Conservation (phyloP, 1,284 basidiomycete species). For the Veloboletus limbatus region DNA sequence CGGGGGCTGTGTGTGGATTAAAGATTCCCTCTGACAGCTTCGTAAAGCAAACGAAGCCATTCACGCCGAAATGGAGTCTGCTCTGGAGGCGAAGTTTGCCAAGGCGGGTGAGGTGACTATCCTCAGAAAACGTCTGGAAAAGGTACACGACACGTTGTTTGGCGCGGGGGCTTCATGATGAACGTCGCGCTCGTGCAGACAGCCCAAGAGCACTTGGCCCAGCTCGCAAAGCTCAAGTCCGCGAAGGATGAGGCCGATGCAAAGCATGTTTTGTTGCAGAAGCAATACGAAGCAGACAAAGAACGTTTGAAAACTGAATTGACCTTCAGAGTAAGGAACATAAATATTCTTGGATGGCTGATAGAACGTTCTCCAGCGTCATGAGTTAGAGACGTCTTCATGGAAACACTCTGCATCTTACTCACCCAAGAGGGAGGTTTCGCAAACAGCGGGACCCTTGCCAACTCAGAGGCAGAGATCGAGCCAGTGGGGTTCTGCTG, state of each 20-base stretch:
- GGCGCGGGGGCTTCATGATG: neutral
- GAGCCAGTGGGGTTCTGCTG: constrained; percentile 26
- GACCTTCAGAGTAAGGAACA: constrained; percentile 56
- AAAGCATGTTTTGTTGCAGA: constrained; percentile 51
- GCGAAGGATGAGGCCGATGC: constrained; percentile 60
- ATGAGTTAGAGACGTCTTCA: constrained; percentile 60
- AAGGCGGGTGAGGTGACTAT: constrained; percentile 36
- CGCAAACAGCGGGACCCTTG: constrained; percentile 39
- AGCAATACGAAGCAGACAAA: constrained; percentile 61
- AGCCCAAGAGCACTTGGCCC: constrained; percentile 54
- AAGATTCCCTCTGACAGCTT: constrained; percentile 40
- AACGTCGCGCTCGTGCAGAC: constrained; percentile 38
- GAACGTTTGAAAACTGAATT: constrained; percentile 69
- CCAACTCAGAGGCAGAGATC: constrained; percentile 43
- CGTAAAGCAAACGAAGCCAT: constrained; percentile 46
- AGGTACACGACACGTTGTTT: constrained; percentile 17
- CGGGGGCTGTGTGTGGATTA: constrained; percentile 5
- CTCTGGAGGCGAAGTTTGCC: constrained; percentile 26
- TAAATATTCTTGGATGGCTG: constrained; percentile 8
- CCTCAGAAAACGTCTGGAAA: constrained; percentile 33
- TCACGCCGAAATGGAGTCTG: constrained; percentile 17
- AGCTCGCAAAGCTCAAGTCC: constrained; percentile 54
- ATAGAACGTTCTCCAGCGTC: constrained; percentile 48
- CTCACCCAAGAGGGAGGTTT: constrained; percentile 41
- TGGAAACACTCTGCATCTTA: constrained; percentile 48